Conservation (phyloP, 2,329 filamentous ascomycete species). For the Fusarium sp. region DNA sequence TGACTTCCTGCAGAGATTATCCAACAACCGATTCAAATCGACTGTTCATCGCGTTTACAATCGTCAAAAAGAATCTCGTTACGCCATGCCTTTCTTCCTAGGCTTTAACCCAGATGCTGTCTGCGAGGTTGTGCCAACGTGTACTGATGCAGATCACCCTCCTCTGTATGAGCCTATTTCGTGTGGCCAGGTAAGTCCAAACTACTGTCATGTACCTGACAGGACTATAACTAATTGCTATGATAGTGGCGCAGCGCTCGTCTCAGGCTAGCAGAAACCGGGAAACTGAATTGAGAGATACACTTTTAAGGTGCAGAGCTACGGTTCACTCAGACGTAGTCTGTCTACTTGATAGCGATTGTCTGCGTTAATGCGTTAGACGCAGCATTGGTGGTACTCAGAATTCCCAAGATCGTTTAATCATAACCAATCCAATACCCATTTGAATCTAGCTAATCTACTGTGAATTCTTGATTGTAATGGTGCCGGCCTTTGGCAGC, state of each 20-base stretch:
- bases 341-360: neutral
- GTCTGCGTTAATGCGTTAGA: neutral
- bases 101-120: conserved; percentile 16
- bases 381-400: neutral
- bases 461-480: no score
- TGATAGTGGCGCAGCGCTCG: conserved; percentile 1
- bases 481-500: no score
- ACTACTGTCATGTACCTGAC: fast-evolving
- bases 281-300: neutral
- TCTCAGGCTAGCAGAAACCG: neutral
- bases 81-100: conserved; percentile 6
- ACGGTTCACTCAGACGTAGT: neutral
- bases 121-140: conserved; percentile 11
- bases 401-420: neutral
- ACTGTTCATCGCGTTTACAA: conserved; percentile 19
- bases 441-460: no score
- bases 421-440: neutral
- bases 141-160: neutral
- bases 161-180: conserved; percentile 16
- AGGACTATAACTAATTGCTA: fast-evolving
- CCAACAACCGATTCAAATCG: conserved; percentile 4
- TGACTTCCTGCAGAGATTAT: conserved; percentile 7
- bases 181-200: neutral
- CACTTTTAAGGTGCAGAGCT: neutral
- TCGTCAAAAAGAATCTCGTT: conserved; percentile 2